Evolutionary conservation across 2,329 filamentous ascomycete species (phyloP), one percentile per base, ranked within the genome.

Genomic region (Erysiphe pulchra): DNA sequence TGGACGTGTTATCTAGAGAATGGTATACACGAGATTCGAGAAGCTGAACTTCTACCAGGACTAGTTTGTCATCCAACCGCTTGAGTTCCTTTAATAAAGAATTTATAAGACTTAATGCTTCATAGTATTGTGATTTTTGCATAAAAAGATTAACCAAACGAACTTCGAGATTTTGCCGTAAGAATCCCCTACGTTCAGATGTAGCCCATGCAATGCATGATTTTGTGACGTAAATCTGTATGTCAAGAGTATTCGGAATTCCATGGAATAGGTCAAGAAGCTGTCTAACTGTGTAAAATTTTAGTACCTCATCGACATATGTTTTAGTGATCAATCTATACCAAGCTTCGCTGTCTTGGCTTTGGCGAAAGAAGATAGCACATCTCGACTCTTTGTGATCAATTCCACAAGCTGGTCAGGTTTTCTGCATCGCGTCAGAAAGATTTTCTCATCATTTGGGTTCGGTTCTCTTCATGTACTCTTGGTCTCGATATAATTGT

Each of bases 151-250:
- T 71, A 46, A 98, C 90, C 47, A 98, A 78, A 51, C 90, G 81
- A 47, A 87, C 92, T 69, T 98, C 85, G 59, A 98, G 83, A 63
- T 92, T 93, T 68, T 98, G 90, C 54, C 90, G 85, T 55, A 98
- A 75, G 71, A 98, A 98, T 49, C 84, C 83, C 59, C 90, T 80
- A 56, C 86, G 81, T 67, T 95, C 85, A 45, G 83, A 81, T 46
- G 87, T 83, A 43, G 90, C 90, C 90, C 90, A 98, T 66, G 95
- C 87, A 75, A 98, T 98, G 68, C 85, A 95, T 65, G 90, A 93
- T 65, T 93, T 93, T 58, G 90, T 98, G 56, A 94, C 84, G 61
- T 77, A 68, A 61, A 93, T 85, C 67, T 98, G 90, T 60, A 79
- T 82, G 61, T 98, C 90, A 67, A 80, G 80, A 55, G 84, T 90